phyloP scores from a whole-genome alignment of 257 asterid genomes.

The Oldenlandia corymbosa region DNA sequence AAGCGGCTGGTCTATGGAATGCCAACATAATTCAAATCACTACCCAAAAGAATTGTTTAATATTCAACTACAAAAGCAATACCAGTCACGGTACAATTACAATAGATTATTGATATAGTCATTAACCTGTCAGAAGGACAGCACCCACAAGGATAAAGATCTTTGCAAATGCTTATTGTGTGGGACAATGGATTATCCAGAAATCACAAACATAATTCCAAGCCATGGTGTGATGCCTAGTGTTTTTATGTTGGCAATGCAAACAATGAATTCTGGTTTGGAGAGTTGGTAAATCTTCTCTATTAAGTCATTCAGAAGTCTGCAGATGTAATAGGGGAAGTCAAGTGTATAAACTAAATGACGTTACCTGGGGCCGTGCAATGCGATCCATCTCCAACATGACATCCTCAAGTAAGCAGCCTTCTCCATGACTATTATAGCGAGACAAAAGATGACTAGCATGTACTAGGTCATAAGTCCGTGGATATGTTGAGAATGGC shows the following conservation, averaged over 20 bases:
- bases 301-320: neutral
- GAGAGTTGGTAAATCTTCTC: neutral
- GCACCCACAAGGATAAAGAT: neutral
- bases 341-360: neutral
- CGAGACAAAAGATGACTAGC: slow-evolving; percentile 55
- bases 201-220: neutral
- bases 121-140: neutral
- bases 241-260: neutral
- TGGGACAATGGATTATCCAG: neutral
- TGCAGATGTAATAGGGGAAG: neutral
- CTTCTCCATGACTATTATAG: slow-evolving; percentile 47
- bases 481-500: slow-evolving; percentile 92
- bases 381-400: slow-evolving; percentile 92
- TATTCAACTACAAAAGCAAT: no score
- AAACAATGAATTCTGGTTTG: neutral
- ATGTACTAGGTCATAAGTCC: slow-evolving; percentile 62
- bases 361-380: slow-evolving; percentile 66
- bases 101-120: neutral
- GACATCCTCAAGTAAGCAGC: slow-evolving; percentile 77
- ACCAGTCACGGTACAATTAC: no score
- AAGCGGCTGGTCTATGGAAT: no score
- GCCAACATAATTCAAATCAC: neutral
- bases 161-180: neutral
- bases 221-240: neutral
- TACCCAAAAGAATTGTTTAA: neutral